Evolutionary conservation across 2,329 filamentous ascomycete species (phyloP), one percentile per base, ranked within the genome.

Genomic region (Alternaria tenuissima): DNA sequence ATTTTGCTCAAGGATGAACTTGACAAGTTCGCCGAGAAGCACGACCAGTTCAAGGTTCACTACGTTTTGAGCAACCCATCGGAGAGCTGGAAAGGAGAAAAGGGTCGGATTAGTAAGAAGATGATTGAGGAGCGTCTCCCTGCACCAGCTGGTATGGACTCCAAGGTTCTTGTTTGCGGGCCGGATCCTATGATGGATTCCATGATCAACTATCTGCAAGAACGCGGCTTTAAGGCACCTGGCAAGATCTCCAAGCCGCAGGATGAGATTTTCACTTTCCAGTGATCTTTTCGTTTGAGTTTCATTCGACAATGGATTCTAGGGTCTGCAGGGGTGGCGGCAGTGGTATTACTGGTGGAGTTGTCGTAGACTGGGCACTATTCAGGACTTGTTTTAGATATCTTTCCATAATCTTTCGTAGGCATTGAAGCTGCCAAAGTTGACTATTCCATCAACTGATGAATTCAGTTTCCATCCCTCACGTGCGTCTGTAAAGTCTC

Each of bases 81-180:
- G 6, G 32, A 57, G 1, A 52, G 42, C 18, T 67, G 65, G 65
- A 36, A 44, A 32, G 59, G 55, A 7, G 26, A 51, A 3, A 62
- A 44, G 16, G 62, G 62, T 1, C 59, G 59, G 16, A 47, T 64
- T 1, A 55, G 34, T 24, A 59, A 59, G 44, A 22, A 59, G n/a
- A 56, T 64, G 52, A 59, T 64, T 11, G 47, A 64, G 4, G n/a
- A 54, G 6, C 11, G 52, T 16, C 46, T 64, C 6, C 62, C 62
- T 12, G 48, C 52, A 1, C 62, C 62, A 14, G 61, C 61, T 7
- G 91, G 92, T 57, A 82, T 85, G 57, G 93, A 98, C 74, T 89
- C 96, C 83, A 98, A 97, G 87, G 87, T 98, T 69, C 86, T 98
- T 62, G 85, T 98, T 67, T 98, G 94, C 76, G 94, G 94, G 55